Percentiles rank a stretch among this genome's conserved stretches.
Evolutionary conservation across 2,329 filamentous ascomycete species (phyloP).

Genomic region (Coniochaeta ligniaria): DNA sequence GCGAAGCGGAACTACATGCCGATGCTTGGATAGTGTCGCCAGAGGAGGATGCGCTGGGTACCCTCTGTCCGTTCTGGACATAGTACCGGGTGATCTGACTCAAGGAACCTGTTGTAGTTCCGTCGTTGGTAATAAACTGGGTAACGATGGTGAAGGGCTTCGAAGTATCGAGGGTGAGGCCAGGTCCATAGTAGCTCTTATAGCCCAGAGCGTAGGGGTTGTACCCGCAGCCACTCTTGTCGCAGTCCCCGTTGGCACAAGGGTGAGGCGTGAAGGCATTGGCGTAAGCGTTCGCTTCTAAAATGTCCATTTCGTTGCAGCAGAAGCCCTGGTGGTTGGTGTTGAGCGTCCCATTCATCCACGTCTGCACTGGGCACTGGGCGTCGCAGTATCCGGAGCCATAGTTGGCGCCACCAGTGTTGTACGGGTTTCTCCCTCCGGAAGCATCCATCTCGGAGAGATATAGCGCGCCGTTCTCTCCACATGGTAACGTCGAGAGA

Average conservation of each 20-base stretch:
- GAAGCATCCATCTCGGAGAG: conserved; percentile 54
- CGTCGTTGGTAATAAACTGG: conserved; percentile 31
- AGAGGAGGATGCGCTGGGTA: conserved; percentile 19
- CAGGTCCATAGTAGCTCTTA: conserved; percentile 17
- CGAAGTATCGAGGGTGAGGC: conserved; percentile 37
- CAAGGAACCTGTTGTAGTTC: conserved; percentile 29
- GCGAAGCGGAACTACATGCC: conserved; percentile 36
- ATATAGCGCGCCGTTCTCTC: conserved; percentile 57
- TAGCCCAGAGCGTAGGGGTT: conserved; percentile 25
- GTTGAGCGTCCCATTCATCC: conserved; percentile 25
- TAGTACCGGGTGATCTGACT: conserved; percentile 37
- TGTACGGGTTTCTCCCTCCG: conserved; percentile 42
- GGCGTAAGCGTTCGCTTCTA: conserved; percentile 32
- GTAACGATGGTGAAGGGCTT: conserved; percentile 30
- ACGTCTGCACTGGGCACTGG: conserved; percentile 34
- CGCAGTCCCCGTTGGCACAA: conserved; percentile 27
- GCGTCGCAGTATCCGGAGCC: conserved; percentile 52
- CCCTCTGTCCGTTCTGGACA: conserved; percentile 35
- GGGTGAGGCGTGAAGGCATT: conserved; percentile 30
- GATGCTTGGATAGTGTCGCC: conserved; percentile 33
- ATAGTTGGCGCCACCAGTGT: conserved; percentile 45
- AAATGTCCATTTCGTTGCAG: conserved; percentile 37
- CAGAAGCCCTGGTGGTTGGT: conserved; percentile 26
- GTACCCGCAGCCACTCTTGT: conserved; percentile 24
- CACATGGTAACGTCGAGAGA: conserved; percentile 52